A percentile compares a stretch with the other conserved stretches of the same genome.
phyloP scores from a whole-genome alignment of 108 stramenopile genomes.

The Pseudonitzschia delicatissima region DNA sequence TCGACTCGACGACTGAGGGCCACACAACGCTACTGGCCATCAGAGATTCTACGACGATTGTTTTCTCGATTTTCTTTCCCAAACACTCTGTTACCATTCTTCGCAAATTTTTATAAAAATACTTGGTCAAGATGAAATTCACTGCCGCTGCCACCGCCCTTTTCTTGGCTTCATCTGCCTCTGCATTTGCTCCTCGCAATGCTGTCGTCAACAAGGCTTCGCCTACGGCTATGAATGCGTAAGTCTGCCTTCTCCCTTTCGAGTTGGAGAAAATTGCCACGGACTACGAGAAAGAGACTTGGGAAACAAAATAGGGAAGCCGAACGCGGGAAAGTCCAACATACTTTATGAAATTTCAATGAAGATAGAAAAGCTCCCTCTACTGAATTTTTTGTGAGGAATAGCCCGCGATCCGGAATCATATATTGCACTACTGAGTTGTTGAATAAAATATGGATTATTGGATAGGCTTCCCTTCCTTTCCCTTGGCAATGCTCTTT shows the following conservation, averaged over 20 bases:
- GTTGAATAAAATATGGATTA: not conserved
- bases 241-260: not conserved
- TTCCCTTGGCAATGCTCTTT: no score
- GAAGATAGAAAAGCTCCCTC: constrained; percentile 68
- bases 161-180: constrained; percentile 65
- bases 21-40: not conserved
- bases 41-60: not conserved
- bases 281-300: not conserved
- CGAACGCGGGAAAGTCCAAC: not conserved
- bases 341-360: constrained; percentile 18
- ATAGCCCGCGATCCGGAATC: constrained; percentile 68
- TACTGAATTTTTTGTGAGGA: constrained; percentile 58
- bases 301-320: not conserved
- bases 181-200: constrained; percentile 65
- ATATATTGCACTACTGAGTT: constrained; percentile 59
- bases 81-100: not conserved
- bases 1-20: not conserved
- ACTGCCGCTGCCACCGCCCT: constrained; percentile 61
- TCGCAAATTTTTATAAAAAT: constrained; percentile 15
- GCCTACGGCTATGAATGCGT: constrained; percentile 20
- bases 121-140: constrained; percentile 71
- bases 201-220: constrained; percentile 31
- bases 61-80: not conserved
- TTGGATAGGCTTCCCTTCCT: no score
- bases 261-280: not conserved